These are phyloP conservation scores for Trichosphaerium sp. DNA, from an alignment of 78 protist genomes.

Conservation along the genomic window DNA sequence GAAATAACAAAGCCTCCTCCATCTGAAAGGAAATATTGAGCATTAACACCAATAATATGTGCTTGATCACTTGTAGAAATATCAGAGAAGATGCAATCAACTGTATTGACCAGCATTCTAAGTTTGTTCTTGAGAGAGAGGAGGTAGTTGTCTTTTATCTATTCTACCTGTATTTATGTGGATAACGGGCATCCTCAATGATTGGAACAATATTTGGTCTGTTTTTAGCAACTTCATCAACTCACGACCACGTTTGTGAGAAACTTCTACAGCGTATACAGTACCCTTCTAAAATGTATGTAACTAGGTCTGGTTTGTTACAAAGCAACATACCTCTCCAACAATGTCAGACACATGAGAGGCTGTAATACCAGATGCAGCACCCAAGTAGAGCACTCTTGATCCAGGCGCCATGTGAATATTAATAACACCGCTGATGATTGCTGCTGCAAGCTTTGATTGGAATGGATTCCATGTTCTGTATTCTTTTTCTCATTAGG, in stretches of 20 bases:
- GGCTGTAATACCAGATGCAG: conserved; percentile 99
- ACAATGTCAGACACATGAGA: conserved; percentile 98
- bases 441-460: conserved; percentile 97
- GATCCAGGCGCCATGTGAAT: conserved; percentile 91
- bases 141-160: no score
- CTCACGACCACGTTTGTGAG: conserved; percentile 97
- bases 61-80: conserved; percentile 99
- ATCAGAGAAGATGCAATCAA: conserved; percentile 96
- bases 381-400: conserved; percentile 98
- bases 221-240: conserved; percentile 95
- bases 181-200: conserved; percentile 99
- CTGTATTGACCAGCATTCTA: conserved; percentile 97
- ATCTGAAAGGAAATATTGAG: conserved; percentile 95
- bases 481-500: conserved; percentile 99
- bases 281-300: conserved; percentile 64
- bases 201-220: conserved; percentile 98
- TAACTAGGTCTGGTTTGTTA: not conserved
- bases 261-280: conserved; percentile 99
- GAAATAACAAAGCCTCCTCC: conserved; percentile 97
- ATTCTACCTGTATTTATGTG: conserved; percentile 72
- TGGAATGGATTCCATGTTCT: conserved; percentile 99
- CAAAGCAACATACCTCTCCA: conserved; percentile 73
- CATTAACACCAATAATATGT: conserved; percentile 95
- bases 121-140: conserved; percentile 3
- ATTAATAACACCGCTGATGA: conserved; percentile 92